These are phyloP conservation scores for Cladobotryum protrusum DNA, from an alignment of 2,329 filamentous ascomycete genomes.

Conservation along the genomic window DNA sequence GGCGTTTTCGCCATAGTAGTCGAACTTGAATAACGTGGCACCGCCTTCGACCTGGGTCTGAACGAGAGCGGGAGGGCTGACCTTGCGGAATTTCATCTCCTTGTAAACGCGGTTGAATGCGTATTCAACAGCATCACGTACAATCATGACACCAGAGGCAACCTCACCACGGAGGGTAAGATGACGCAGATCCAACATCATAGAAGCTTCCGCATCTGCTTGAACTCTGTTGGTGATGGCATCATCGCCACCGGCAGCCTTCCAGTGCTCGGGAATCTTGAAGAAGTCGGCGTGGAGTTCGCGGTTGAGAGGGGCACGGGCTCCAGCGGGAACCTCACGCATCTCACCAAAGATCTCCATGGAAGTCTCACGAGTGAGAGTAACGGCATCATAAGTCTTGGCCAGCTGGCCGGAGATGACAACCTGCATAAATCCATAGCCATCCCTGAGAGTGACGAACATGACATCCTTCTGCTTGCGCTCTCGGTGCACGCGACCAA, in stretches of 20 bases:
- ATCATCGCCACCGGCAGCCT: conserved; percentile 79
- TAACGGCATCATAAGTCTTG: conserved; percentile 87
- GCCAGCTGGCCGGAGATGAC: conserved; percentile 66
- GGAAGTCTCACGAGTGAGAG: conserved; percentile 80
- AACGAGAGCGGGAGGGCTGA: conserved; percentile 83
- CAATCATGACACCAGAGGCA: conserved; percentile 78
- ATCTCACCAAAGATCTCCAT: conserved; percentile 80
- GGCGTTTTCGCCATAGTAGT: conserved; percentile 83
- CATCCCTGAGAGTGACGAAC: conserved; percentile 81
- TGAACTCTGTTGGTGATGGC: conserved; percentile 76
- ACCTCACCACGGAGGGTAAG: conserved; percentile 79
- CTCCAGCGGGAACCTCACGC: conserved; percentile 69
- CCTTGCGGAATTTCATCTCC: conserved; percentile 71
- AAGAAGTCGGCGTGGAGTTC: conserved; percentile 91
- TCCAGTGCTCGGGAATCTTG: conserved; percentile 58
- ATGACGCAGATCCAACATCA: conserved; percentile 74
- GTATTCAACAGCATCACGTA: conserved; percentile 72
- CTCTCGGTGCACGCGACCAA: conserved; percentile 75
- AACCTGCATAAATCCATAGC: conserved; percentile 45
- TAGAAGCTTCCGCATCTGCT: conserved; percentile 49
- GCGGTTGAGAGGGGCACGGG: conserved; percentile 73
- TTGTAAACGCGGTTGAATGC: conserved; percentile 77
- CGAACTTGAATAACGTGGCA: conserved; percentile 80
- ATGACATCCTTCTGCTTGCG: conserved; percentile 71
- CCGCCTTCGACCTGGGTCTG: conserved; percentile 95